Conservation (phyloP, 2,329 filamentous ascomycete species). For the Incumbomyces lentus region DNA sequence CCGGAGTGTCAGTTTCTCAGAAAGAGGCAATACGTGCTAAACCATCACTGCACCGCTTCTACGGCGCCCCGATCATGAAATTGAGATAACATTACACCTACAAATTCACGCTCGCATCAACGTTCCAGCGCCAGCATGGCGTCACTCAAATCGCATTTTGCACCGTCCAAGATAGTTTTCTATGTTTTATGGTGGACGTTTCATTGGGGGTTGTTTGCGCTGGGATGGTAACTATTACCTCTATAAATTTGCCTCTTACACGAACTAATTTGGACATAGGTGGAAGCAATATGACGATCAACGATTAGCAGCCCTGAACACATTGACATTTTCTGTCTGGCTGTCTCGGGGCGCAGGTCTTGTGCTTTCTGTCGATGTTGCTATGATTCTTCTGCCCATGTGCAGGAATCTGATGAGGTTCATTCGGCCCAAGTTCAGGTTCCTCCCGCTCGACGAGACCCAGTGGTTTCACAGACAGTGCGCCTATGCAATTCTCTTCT, state of each 20-base stretch:
- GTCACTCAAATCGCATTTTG: constrained; percentile 17
- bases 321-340: constrained; percentile 82
- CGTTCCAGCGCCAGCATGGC: constrained; percentile 12
- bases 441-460: constrained; percentile 89
- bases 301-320: constrained; percentile 67
- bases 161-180: constrained; percentile 58
- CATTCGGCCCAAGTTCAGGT: constrained; percentile 75
- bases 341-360: constrained; percentile 87
- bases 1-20: no score
- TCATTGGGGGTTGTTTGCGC: constrained; percentile 68
- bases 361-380: constrained; percentile 70
- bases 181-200: constrained; percentile 71
- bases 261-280: constrained; percentile 40
- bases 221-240: constrained; percentile 62
- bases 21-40: no score
- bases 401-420: constrained; percentile 81
- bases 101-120: not conserved
- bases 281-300: constrained; percentile 62
- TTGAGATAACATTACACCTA: not conserved
- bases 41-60: no score
- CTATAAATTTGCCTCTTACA: no score
- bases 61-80: not conserved
- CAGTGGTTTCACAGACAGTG: constrained; percentile 95
- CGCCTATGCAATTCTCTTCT: constrained; percentile 79
- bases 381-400: constrained; percentile 85